phyloP scores from a whole-genome alignment of 371 early-diverging fungal species.

The Conidiobolus incongruus region DNA sequence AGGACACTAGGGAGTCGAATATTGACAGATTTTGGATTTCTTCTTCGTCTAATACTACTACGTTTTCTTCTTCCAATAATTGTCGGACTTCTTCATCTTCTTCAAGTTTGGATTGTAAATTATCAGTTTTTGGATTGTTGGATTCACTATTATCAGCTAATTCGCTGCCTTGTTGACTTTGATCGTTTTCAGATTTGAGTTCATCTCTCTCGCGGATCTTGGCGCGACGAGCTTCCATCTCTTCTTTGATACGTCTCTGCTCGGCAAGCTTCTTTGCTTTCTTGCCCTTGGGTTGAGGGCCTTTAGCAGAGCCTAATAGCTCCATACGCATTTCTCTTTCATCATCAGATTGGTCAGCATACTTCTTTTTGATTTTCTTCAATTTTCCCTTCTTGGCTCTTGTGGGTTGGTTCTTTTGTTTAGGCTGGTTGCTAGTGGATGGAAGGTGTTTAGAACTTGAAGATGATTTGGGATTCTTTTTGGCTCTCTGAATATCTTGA shows the following conservation, averaged over 20 bases:
- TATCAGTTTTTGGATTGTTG: conserved; percentile 3
- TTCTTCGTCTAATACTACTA: conserved; percentile 36
- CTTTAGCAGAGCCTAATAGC: conserved; percentile 47
- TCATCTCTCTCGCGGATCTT: conserved; percentile 6
- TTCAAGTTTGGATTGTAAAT: conserved; percentile 12
- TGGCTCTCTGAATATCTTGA: no score
- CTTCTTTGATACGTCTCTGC: conserved; percentile 18
- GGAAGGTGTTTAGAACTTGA: no score
- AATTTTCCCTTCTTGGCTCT: conserved; percentile 75
- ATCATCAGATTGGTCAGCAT: conserved; percentile 86
- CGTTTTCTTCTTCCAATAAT: conserved; percentile 47
- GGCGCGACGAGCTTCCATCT: conserved; percentile 7
- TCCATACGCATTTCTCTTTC: conserved; percentile 63
- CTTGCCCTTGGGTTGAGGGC: conserved; percentile 47
- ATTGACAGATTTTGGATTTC: conserved; percentile 18
- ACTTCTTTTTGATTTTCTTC: conserved; percentile 79
- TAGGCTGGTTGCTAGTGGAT: conserved; percentile 1
- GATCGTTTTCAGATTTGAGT: background rate
- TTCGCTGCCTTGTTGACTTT: background rate
- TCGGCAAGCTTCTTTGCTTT: conserved; percentile 37
- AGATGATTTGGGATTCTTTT: no score
- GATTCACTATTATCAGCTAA: background rate
- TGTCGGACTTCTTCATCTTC: conserved; percentile 36
- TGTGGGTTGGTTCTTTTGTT: conserved; percentile 9
- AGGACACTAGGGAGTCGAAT: conserved; percentile 59